Percentiles rank a stretch among this genome's conserved stretches.
phyloP scores from a whole-genome alignment of 345 rosid species.

The Schrenkiella parvula region DNA sequence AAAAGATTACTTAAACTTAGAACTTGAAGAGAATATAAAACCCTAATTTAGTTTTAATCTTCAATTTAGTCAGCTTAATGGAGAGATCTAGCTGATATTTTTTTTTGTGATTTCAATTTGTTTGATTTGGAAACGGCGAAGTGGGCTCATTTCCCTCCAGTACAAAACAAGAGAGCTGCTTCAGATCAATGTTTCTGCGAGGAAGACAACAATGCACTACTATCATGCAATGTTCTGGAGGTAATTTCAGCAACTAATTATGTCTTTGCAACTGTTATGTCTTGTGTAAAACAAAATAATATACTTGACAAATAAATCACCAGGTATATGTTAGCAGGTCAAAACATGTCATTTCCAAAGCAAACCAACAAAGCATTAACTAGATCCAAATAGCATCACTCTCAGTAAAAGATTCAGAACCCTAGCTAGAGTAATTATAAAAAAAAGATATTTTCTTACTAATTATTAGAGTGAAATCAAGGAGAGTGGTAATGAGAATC shows the following conservation, averaged over 20 bases:
- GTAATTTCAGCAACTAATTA: conserved; percentile 5
- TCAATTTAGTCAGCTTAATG: not conserved
- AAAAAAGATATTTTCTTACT: not conserved
- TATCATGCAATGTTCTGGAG: conserved; percentile 15
- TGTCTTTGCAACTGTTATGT: not conserved
- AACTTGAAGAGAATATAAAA: not conserved
- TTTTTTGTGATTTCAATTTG: conserved; percentile 14
- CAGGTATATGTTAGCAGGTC: not conserved
- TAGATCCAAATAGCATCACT: conserved; percentile 25
- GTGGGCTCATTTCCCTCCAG: conserved; percentile 95
- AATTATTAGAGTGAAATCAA: conserved; percentile 8
- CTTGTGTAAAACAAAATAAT: not conserved
- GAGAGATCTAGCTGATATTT: not conserved
- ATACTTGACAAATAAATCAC: not conserved
- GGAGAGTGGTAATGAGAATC: conserved; percentile 12
- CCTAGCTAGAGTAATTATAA: conserved; percentile 12
- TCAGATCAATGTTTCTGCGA: conserved; percentile 32
- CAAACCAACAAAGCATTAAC: not conserved
- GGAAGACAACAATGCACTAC: conserved; percentile 22
- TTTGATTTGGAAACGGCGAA: conserved; percentile 33
- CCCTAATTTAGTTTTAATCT: not conserved
- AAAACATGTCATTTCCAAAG: not conserved
- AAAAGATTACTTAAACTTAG: not conserved
- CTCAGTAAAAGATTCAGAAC: conserved; percentile 17
- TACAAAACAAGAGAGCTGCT: conserved; percentile 45